Conservation (phyloP, 1,139 yeast species). For the Kurtzmaniella natalensis region DNA sequence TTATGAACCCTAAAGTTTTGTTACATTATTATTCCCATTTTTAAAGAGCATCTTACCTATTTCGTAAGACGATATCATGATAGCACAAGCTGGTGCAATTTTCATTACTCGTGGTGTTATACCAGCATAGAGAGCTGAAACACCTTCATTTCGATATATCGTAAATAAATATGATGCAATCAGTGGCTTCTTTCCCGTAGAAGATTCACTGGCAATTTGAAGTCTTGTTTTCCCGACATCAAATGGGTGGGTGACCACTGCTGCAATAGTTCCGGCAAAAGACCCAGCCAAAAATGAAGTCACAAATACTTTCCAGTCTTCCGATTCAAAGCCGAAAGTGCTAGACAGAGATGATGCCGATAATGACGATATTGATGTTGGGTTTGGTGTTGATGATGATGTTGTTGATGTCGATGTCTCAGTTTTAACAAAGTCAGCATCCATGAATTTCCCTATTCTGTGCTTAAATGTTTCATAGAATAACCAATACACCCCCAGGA, state of each 20-base stretch:
- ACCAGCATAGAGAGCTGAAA: constrained; percentile 77
- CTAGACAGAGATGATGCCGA: too few relatives aligned
- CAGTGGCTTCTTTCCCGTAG: constrained; percentile 20
- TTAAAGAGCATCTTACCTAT: constrained; percentile 68
- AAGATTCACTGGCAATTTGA: constrained; percentile 48
- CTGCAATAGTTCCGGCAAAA: constrained; percentile 79
- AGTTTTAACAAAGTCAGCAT: constrained; percentile 19
- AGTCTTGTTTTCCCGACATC: constrained; percentile 96
- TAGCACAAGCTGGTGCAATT: constrained; percentile 97
- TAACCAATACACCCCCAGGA: constrained; percentile 93
- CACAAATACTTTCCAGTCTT: constrained; percentile 54
- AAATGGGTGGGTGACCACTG: constrained; percentile 85
- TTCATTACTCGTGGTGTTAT: constrained; percentile 80
- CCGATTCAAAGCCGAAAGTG: too few relatives aligned
- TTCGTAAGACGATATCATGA: constrained; percentile 95
- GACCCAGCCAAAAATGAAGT: constrained; percentile 85
- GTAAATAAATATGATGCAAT: constrained; percentile 65
- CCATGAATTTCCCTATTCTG: constrained; percentile 19
- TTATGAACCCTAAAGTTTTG: too few relatives aligned
- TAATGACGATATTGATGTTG: constrained; percentile 1
- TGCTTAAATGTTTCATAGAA: constrained; percentile 55
- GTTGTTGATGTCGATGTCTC: constrained; percentile 1
- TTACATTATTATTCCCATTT: constrained; percentile 18
- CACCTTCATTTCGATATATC: constrained; percentile 71
- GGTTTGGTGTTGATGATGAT: constrained; percentile 1